Conservation (phyloP, 2,329 filamentous ascomycete species). For the Colletotrichum melonis region DNA sequence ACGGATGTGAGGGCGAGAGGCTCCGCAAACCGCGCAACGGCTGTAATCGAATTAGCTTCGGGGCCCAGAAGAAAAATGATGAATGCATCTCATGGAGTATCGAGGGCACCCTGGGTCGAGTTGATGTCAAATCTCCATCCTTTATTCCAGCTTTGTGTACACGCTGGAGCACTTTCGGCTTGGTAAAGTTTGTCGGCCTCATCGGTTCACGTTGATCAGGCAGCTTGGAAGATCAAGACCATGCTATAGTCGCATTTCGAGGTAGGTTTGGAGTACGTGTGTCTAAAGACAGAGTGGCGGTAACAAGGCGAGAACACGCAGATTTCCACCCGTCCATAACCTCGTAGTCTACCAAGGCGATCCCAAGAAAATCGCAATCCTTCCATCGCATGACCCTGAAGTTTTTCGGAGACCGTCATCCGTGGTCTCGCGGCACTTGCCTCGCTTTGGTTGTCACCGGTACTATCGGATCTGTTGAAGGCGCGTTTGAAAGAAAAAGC, state of each 20-base stretch:
- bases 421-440: slow-evolving; percentile 28
- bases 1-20: slow-evolving; percentile 79
- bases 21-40: slow-evolving; percentile 83
- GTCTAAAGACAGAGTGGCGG: slow-evolving; percentile 24
- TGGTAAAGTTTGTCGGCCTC: slow-evolving; percentile 1
- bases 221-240: slow-evolving; percentile 33
- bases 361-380: not conserved
- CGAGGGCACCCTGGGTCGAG: not conserved
- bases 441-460: slow-evolving; percentile 2
- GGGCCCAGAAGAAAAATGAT: not conserved
- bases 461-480: not conserved
- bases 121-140: not conserved
- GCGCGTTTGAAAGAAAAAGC: slow-evolving; percentile 5
- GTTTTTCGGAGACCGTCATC: not conserved
- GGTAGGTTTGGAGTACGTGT: slow-evolving; percentile 24
- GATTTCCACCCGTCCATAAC: slow-evolving; percentile 1
- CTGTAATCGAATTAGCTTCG: slow-evolving; percentile 52
- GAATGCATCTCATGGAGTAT: not conserved
- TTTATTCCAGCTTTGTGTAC: not conserved
- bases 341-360: not conserved
- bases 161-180: slow-evolving; percentile 20
- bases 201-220: slow-evolving; percentile 34
- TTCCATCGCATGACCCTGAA: not conserved
- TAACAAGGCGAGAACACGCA: slow-evolving; percentile 14
- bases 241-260: slow-evolving; percentile 25